Evolutionary conservation across 148 eudicot species (phyloP), one percentile per base, ranked within the genome.

Genomic region (Diospyros kaki): DNA sequence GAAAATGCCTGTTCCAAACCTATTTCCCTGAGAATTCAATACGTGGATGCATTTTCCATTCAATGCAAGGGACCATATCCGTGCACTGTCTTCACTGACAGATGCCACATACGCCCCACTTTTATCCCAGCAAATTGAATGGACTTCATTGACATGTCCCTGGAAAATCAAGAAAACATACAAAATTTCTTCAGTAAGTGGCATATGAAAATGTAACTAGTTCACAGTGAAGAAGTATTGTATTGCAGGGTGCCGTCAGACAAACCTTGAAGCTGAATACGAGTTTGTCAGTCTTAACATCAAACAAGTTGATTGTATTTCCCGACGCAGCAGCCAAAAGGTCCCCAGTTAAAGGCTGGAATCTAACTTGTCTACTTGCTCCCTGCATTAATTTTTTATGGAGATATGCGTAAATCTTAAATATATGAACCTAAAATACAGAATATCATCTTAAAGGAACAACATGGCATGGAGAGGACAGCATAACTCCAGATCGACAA

Each of bases 71-170:
- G 89, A 81, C 91, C 91, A 88, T n/a, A 88, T 58, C 8, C 82
- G 74, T 56, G 80, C 84, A 69, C 79, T 74, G 50, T 86, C 91
- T 64, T 84, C 80, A 45, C 91, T 81, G 5, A 83, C 86, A 8
- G 89, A 78, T 15, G 80, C 91, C 17, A 88, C 56, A 71, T 80
- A 81, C 55, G 73, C 75, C 40, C 91, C 91, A 56, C 74, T 82
- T 15, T 48, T 42, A 78, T 84, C 87, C 91, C 91, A 88, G 75
- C 89, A 78, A 4, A 86, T 71, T 13, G 83, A 86, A 53, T 68
- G 81, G 50, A 88, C 81, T 52, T 80, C 87, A 39, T 70, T 67
- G 67, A 43, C 60, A 74, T 88, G 87, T 64, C 85, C 88, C 91
- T 88, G 60, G 6, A 52, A 73, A 62, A 61, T 50, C 41, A 73